Percentiles rank a stretch among this genome's conserved stretches.
These are phyloP conservation scores for Elsinoe batatas DNA, from an alignment of 2,329 filamentous ascomycete species.

Conservation along the genomic window DNA sequence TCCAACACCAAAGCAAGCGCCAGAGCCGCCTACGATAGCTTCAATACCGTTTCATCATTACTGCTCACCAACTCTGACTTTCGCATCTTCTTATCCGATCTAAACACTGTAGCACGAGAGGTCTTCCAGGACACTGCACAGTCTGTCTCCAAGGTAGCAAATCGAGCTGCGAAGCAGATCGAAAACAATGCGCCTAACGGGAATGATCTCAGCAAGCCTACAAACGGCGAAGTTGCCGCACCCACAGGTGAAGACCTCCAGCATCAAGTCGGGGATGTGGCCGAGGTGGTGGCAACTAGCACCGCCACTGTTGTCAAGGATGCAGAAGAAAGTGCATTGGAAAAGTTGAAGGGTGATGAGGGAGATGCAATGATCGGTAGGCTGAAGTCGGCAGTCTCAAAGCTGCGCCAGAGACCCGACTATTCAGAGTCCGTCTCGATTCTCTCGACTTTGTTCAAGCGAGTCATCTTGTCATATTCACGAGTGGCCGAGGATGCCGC, in stretches of 20 bases:
- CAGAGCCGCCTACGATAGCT: constrained; percentile 66
- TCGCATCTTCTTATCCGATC: constrained; percentile 70
- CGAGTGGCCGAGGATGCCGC: constrained; percentile 59
- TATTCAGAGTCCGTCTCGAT: constrained; percentile 82
- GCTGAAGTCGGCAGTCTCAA: constrained; percentile 64
- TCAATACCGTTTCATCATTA: constrained; percentile 74
- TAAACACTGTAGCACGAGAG: constrained; percentile 68
- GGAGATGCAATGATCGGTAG: constrained; percentile 63
- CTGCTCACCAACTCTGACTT: constrained; percentile 86
- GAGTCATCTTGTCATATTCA: constrained; percentile 70
- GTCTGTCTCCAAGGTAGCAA: constrained; percentile 64
- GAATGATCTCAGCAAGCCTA: constrained; percentile 38
- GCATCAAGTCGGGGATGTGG: constrained; percentile 34
- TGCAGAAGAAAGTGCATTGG: constrained; percentile 59
- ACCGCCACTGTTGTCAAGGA: constrained; percentile 42
- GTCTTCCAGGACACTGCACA: constrained; percentile 81
- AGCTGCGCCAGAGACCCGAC: constrained; percentile 64
- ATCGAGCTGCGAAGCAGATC: constrained; percentile 61
- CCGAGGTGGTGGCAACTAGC: constrained; percentile 37
- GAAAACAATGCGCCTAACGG: constrained; percentile 52
- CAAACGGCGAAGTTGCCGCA: constrained; percentile 32
- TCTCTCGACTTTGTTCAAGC: constrained; percentile 62
- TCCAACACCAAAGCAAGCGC: constrained; percentile 61
- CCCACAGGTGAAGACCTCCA: constrained; percentile 55
- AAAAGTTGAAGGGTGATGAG: constrained; percentile 64